These are phyloP conservation scores for Beauveria sp. DNA, from an alignment of 2,329 filamentous ascomycete species.

Conservation along the genomic window DNA sequence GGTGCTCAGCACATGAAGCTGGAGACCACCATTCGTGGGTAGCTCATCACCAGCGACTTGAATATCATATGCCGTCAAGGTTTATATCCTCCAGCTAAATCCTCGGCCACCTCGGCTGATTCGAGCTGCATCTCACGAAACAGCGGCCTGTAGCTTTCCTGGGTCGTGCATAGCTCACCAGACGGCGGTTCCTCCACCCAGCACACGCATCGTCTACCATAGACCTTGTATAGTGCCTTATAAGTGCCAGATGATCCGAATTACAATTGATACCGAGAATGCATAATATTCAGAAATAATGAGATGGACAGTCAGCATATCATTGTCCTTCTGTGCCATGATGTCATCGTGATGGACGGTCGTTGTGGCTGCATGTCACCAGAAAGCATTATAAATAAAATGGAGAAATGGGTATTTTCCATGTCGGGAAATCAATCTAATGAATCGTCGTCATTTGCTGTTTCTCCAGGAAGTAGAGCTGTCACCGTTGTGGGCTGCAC, in stretches of 20 bases:
- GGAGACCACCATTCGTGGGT: background rate
- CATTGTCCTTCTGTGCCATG: background rate
- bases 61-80: background rate
- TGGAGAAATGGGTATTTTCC: background rate
- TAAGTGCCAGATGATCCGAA: background rate
- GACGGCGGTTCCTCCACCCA: no score
- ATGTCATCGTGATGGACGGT: background rate
- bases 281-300: no score
- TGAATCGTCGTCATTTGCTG: background rate
- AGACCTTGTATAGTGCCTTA: no score
- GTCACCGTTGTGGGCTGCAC: background rate
- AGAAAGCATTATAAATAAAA: background rate
- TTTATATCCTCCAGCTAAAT: fast-evolving
- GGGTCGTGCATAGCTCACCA: no score
- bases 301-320: no score
- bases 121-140: no score
- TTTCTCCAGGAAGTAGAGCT: background rate
- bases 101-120: fast-evolving
- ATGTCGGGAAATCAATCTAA: background rate
- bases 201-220: no score
- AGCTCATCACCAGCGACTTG: background rate
- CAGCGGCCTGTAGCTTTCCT: background rate
- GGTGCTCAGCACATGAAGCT: background rate
- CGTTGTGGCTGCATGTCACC: background rate
- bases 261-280: no score